Base-by-base conservation (phyloP, 2,329 filamentous ascomycete species). In the Dactylellina leptospora region DNA sequence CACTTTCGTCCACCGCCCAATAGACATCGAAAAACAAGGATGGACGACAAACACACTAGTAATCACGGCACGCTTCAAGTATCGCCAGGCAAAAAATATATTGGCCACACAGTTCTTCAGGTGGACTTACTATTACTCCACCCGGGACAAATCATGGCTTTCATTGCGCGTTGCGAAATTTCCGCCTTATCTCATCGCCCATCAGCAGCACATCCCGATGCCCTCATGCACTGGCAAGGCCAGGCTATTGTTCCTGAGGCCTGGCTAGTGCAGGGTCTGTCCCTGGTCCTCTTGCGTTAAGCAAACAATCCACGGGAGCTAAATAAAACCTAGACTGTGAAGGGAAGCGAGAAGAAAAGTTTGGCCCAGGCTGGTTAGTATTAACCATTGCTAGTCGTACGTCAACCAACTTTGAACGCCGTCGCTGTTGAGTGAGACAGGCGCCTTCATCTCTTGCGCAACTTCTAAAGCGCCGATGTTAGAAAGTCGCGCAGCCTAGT, bases 1-100 rank as follows among this genome's bases (percentile, higher is more conserved):
- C 61, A 66, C 51, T 66, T 44, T 66, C 33, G 50, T 27, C 36
- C 28, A 58, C 33, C 44, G 51, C 56, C 61, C 61, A 66, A 66
- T 66, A 66, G 44, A 25, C 50, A 23, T 16, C 20, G 23, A 18
- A 38, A 48, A n/a, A 66, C 61, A 48, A 55, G 51, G 51, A n/a
- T 55, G 33, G 22, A 50, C 27, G 25, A 27, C 22, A 50, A 50
- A 40, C 30, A 18, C 38, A 58, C 51, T 66, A 66, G 45, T 58
- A 16, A 38, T 44, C 48, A 40, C n/a, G 42, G 53, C 27, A 38
- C 22, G 16, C 9, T 40, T 16, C 3, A 33, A 11, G 6, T 33
- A 33, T 5, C 28, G 28, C 28, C 11, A 25, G 58, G 58, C 47
- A 16, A 28, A 58, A 55, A 25, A 58, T 45, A n/a, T n/a, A 66